Conservation (phyloP, 148 eudicot genomes). For the Limonium bicolor region DNA sequence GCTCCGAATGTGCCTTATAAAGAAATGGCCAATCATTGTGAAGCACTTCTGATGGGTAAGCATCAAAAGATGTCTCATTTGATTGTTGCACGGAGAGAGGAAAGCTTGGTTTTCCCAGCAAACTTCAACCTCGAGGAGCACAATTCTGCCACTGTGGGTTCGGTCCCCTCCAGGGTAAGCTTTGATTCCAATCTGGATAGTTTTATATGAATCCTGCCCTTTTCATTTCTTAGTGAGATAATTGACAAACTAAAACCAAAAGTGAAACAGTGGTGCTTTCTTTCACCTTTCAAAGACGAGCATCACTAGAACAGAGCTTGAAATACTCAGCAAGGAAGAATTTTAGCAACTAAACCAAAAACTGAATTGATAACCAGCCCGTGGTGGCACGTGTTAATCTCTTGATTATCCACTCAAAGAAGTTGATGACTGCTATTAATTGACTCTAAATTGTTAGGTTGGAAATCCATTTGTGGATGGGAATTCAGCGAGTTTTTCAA, state of each 20-base stretch:
- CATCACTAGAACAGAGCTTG: background rate
- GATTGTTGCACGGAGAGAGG: slow-evolving; percentile 40
- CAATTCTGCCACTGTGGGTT: slow-evolving; percentile 10
- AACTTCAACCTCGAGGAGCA: slow-evolving; percentile 12
- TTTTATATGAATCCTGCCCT: background rate
- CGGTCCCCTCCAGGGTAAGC: slow-evolving; percentile 15
- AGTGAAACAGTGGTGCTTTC: background rate
- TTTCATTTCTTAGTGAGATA: background rate
- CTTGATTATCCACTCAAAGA: background rate
- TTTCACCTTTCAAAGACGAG: background rate
- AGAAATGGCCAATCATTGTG: slow-evolving; percentile 89
- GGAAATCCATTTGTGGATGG: slow-evolving; percentile 39
- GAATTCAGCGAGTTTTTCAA: slow-evolving; percentile 5
- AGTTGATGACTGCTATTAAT: slow-evolving; percentile 1
- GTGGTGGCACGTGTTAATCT: background rate
- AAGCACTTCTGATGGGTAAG: slow-evolving; percentile 70
- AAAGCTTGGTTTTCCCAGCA: slow-evolving; percentile 12
- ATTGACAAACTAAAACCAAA: background rate
- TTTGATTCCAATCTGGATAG: slow-evolving; percentile 4
- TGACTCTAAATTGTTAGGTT: slow-evolving; percentile 18
- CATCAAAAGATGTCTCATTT: slow-evolving; percentile 77
- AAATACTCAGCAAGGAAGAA: background rate
- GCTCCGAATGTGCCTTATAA: slow-evolving; percentile 64
- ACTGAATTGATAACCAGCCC: background rate
- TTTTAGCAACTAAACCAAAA: background rate